Conservation (phyloP, 2,329 filamentous ascomycete species). For the Talaromyces sp. region DNA sequence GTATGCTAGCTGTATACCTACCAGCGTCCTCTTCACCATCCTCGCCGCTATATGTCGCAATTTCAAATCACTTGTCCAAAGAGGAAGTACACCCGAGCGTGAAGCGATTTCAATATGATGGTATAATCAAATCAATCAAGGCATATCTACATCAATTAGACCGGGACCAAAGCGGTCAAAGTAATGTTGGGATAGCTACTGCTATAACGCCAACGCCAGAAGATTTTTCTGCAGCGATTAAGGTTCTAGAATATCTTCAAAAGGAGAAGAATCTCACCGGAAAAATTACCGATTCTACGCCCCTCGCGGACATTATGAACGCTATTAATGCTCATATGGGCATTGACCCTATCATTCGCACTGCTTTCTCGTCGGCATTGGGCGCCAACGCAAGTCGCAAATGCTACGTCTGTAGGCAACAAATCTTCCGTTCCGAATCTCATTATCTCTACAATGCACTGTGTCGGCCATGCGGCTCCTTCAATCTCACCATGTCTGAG, state of each 20-base stretch:
- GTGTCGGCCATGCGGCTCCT: constrained; percentile 30
- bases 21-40: constrained; percentile 10
- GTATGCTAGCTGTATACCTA: constrained; percentile 15
- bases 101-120: neutral
- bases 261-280: neutral
- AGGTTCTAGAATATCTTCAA: neutral
- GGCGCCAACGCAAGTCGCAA: neutral
- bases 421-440: constrained; percentile 11
- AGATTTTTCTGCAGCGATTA: neutral
- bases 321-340: neutral
- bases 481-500: constrained; percentile 27
- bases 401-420: constrained; percentile 33
- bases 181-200: neutral
- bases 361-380: neutral
- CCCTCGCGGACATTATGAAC: neutral
- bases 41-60: neutral
- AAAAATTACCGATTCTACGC: neutral
- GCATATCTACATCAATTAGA: constrained; percentile 17
- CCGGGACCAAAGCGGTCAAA: neutral
- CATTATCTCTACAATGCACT: constrained; percentile 25
- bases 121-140: constrained; percentile 1
- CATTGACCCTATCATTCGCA: neutral
- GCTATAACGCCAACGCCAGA: neutral
- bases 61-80: neutral
- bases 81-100: neutral